Evolutionary conservation across 805 yeast species (phyloP), one percentile per base, ranked within the genome.

Genomic region (Lachancea thermotolerans): DNA sequence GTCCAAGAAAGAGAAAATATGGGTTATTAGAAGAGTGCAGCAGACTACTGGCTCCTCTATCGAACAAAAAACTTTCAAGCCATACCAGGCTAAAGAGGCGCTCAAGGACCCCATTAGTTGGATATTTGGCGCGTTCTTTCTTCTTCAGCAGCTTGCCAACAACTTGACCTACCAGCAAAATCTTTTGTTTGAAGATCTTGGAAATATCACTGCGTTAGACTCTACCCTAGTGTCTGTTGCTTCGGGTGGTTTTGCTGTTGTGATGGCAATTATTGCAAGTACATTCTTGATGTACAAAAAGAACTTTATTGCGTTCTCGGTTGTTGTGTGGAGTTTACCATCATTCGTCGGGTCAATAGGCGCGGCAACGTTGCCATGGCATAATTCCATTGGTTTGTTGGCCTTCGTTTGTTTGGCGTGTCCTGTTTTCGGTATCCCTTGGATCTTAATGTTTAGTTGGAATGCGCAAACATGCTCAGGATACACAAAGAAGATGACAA

Each of bases 151-250:
- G 60, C 59, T 78, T 45, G 78, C 79, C 1, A 78, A 78, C 49
- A 75, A 75, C 54, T 57, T 77, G 42, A 64, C 77, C 4, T 77
- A 74, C 51, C 82, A 77, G 52, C 78, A 74, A 47, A 73, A 73
- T 37, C 51, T 76, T 37, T 55, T 78, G 27, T 78, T 68, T 47
- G 68, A 64, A 31, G 68, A 68, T 42, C 65, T 78, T 55, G 76
- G 76, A 55, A 71, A 71, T 29, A 62, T 66, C 29, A 58, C 67
- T 16, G 70, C 64, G 47, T 60, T 74, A 53, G 70, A 66, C 48
- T 68, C 81, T 1, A 75, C 80, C 0, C 62, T 77, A 36, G 79
- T 77, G 4, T 68, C 77, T 10, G 79, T 74, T 37, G 82, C 79
- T 0, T 64, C 74, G 35, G 74, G 77, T 50, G 79, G 78, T 1